Base-by-base conservation (phyloP, 306 rosid species). In the Parietaria judaica region DNA sequence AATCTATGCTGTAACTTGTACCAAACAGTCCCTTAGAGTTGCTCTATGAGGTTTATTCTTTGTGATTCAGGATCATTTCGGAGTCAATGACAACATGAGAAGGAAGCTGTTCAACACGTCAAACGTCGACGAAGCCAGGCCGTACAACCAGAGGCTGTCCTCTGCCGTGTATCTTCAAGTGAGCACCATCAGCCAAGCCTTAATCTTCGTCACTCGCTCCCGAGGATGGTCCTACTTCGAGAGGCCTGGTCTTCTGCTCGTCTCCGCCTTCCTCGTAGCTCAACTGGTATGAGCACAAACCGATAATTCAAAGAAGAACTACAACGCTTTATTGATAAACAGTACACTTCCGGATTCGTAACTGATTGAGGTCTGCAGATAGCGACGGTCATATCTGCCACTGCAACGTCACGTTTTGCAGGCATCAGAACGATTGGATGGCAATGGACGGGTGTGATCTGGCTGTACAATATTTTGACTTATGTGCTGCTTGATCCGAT, bases 101-200 rank as follows among this genome's bases (percentile, higher is more conserved):
- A 34, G 57, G 31, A 7, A 77, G 31, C 23, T 58, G 94, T 3
- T 77, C 86, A 17, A 80, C 84, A 13, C 3, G 66, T 64, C 56
- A 0, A 72, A 0, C 36, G 1, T 52, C 1, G 7, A 2, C 6
- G 96, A 87, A 14, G 59, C 70, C n/a, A 53, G 44, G 3, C 63
- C 47, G 10, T 58, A 66, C 16, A 72, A 61, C 0, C 60, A 11
- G 55, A 80, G 17, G 76, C 90, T 90, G 15, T 86, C 84, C 12
- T 84, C 95, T 67, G 97, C 97, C 14, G 70, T 87, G 38, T 90
- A 90, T 70, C 97, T 90, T 69, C 97, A 87, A 85, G 94, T 90
- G 62, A 90, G 97, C 64, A 84, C 76, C 46, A 71, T 90, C 6
- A 85, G 96, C 68, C 97, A 90, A 65, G 97, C 96, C 61, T 88